Conservation (phyloP, 2,329 filamentous ascomycete genomes). For the Conoideocrella luteorostrata region DNA sequence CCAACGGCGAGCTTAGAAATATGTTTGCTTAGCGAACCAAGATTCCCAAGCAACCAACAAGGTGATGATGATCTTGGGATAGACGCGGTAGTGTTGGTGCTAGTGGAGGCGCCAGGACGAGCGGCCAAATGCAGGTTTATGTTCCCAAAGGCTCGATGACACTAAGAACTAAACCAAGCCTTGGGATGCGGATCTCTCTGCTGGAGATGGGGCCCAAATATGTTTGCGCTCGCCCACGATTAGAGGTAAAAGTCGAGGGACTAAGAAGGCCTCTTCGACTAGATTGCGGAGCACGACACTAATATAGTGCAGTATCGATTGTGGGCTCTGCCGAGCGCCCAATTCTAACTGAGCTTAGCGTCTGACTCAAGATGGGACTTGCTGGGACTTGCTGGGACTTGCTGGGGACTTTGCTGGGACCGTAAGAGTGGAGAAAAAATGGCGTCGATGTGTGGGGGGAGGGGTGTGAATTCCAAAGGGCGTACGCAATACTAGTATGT, state of each 20-base stretch:
- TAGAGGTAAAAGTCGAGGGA: constrained; percentile 17
- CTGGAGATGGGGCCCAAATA: constrained; percentile 14
- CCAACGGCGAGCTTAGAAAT: not conserved
- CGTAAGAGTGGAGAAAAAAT: not conserved
- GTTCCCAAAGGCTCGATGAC: constrained; percentile 9
- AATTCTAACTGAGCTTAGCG: constrained; percentile 31
- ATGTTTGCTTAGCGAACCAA: not conserved
- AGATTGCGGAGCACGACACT: constrained; percentile 32
- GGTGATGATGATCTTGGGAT: not conserved
- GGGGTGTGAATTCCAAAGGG: constrained; percentile 3
- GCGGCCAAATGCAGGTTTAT: constrained; percentile 10
- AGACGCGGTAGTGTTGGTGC: constrained; percentile 7
- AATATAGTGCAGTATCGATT: constrained; percentile 33
- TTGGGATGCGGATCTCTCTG: constrained; percentile 17
- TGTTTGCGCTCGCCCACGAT: constrained; percentile 18
- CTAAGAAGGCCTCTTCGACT: constrained; percentile 20
- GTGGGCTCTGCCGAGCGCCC: constrained; percentile 23
- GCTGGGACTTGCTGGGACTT: constrained; percentile 6
- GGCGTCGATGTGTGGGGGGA: not conserved
- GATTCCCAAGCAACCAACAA: constrained; percentile 1
- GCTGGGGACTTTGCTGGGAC: constrained; percentile 4
- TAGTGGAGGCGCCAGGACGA: constrained; percentile 6
- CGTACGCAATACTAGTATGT: too few species aligned
- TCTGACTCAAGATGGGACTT: constrained; percentile 20
- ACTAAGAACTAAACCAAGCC: constrained; percentile 12